These are phyloP conservation scores for Cardamine chenopodiifolia DNA, from an alignment of 345 rosid genomes.

Conservation along the genomic window DNA sequence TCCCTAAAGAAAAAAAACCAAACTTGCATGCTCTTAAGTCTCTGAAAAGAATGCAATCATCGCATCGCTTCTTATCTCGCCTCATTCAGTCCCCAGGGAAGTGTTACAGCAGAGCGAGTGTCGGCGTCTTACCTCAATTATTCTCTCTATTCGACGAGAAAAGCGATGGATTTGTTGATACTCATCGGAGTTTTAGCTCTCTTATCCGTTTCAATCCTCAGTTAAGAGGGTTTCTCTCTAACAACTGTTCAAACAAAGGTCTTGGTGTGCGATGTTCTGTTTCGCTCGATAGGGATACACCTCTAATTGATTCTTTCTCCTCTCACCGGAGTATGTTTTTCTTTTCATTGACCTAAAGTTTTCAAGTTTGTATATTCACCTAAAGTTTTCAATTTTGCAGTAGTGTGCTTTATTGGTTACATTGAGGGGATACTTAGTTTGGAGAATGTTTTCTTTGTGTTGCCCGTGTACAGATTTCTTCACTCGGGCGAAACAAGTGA, in stretches of 20 bases:
- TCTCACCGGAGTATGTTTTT: constrained; percentile 52
- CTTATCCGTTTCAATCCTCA: constrained; percentile 33
- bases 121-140: constrained; percentile 34
- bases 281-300: constrained; percentile 38
- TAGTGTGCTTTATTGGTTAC: background rate
- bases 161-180: constrained; percentile 13
- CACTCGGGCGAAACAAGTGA: constrained; percentile 70
- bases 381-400: background rate
- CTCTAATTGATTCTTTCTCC: constrained; percentile 21
- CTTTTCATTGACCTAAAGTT: background rate
- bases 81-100: constrained; percentile 49
- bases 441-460: background rate
- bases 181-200: constrained; percentile 39
- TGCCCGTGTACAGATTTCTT: constrained; percentile 55
- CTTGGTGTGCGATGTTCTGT: constrained; percentile 47
- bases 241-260: constrained; percentile 20
- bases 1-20: background rate
- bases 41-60: constrained; percentile 50
- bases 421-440: background rate
- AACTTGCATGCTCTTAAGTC: constrained; percentile 28
- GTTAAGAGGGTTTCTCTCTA: constrained; percentile 33
- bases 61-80: constrained; percentile 56
- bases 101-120: constrained; percentile 30
- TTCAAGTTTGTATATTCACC: background rate
- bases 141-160: constrained; percentile 24